Base-by-base conservation (phyloP, 768 basidiomycete genomes). In the Paxillus rubicundulus region DNA sequence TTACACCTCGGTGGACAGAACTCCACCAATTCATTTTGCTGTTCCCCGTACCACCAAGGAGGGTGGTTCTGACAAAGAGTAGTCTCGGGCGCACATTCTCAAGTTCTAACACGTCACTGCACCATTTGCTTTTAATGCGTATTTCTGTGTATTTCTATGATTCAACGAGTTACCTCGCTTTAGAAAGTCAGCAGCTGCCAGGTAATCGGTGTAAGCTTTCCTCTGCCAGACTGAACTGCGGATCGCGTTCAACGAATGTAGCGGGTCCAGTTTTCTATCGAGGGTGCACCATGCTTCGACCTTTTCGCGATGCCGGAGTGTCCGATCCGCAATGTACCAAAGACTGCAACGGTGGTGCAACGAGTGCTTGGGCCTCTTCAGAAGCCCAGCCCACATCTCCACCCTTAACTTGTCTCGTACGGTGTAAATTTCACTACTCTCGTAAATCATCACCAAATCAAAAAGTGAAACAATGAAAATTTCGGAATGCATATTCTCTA, bases 231-330 rank as follows among this genome's bases (percentile, higher is more conserved):
- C 45, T 61, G 10, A 30, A 51, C n/a, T 60, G 58, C 1, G 53
- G 60, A 12, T 53, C 61, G 21, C 59, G 56, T 13, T 61, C 63
- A 27, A 65, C 65, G 34, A 75, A 37, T 12, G 59, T 61, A 18
- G 55, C 49, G 4, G 46, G 51, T 62, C 63, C 9, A 61, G 18
- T 21, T 54, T 16, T n/a, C 47, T 44, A 27, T 67, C 62, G 24
- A 69, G 21, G 65, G 54, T 46, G 63, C 60, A 7, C 69, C 72
- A 24, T 67, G 56, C 49, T 63, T 34, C 10, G 74, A 59, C n/a
- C 75, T 70, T 56, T 71, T 70, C 42, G 59, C 69, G 16, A 77
- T 54, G 55, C 77, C 76, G 1, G 76, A 74, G 50, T 78, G 76
- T 5, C 67, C 62, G 40, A 77, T 67, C 58, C 62, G 75, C 44